These are phyloP conservation scores for Stipa capillata DNA, from an alignment of 176 grass and related monocot species.

Conservation along the genomic window DNA sequence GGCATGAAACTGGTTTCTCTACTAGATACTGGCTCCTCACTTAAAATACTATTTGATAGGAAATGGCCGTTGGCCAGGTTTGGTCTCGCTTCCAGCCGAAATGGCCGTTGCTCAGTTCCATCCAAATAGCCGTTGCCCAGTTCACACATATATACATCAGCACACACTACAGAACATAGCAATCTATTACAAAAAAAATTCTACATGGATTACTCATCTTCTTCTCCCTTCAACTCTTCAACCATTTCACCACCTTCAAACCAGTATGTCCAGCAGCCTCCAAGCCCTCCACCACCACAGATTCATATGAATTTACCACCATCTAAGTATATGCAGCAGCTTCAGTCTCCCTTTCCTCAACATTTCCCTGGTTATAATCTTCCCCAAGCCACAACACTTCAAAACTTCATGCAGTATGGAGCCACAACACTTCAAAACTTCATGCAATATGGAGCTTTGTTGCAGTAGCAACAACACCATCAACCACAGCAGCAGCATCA, in stretches of 20 bases:
- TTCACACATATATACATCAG: too few species aligned
- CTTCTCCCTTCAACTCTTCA: background rate
- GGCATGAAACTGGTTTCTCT: too few species aligned
- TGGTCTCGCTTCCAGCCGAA: too few species aligned
- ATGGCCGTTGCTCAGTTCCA: too few species aligned
- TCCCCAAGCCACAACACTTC: background rate
- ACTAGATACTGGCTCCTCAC: too few species aligned
- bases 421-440: background rate
- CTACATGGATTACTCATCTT: background rate
- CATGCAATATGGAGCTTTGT: background rate
- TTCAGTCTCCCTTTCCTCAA: background rate
- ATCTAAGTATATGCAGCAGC: background rate
- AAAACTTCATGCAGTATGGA: background rate
- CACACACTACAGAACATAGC: too few species aligned
- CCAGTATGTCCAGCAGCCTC: background rate
- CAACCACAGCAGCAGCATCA: too few species aligned
- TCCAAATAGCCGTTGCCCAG: too few species aligned
- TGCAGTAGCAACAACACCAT: too few species aligned
- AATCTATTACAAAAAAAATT: background rate
- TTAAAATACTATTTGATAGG: too few species aligned
- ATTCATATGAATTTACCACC: background rate
- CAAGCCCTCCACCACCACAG: background rate
- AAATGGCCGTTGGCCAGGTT: too few species aligned
- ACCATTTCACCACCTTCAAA: background rate
- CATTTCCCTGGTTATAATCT: background rate